Base-by-base conservation (phyloP, 2,329 filamentous ascomycete genomes). In the Xylaria sp. region DNA sequence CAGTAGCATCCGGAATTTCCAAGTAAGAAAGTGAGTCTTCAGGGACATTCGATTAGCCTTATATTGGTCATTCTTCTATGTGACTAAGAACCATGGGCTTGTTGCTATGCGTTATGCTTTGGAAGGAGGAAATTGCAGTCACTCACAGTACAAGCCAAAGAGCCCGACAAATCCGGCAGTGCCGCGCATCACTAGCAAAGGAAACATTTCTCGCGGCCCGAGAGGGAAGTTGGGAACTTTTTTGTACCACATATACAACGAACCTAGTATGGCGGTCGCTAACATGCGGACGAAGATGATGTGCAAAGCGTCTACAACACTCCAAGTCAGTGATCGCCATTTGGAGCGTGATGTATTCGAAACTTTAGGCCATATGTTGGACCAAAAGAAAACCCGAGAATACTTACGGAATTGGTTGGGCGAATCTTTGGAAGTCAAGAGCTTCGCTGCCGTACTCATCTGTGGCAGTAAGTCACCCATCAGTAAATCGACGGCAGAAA, bases 1-100 rank as follows among this genome's bases (percentile, higher is more conserved):
- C 91, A 0, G 91, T 93, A 0, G 92, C 91, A 76, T 96, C 93
- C 1, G 91, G 89, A 1, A 96, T 84, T 1, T 92, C 90, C 0
- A 96, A 85, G 70, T 93, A 94, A 28, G 91, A 84, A 0, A 82
- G 76, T 0, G 80, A 80, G 36, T 83, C 79, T 81, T 85, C 73
- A 20, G 5, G 9, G 15, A 36, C 43, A 5, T 30, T 20, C 0
- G 13, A 6, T 59, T 6, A 72, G 68, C 25, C 18, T n/a, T n/a
- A 30, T 13, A 46, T 13, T 36, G 4, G 1, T 23, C 12, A 12
- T 43, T 32, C 6, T 43, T 20, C 43, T 45, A 30, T 23, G 15
- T 39, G 12, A 23, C 23, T 39, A 15, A 18, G 10, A 34, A 13
- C 12, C 12, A 8, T 25, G 3, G 46, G n/a, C 23, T 15, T 8